phyloP scores from a whole-genome alignment of 768 basidiomycete species.

The Boletus rubroflammeus region DNA sequence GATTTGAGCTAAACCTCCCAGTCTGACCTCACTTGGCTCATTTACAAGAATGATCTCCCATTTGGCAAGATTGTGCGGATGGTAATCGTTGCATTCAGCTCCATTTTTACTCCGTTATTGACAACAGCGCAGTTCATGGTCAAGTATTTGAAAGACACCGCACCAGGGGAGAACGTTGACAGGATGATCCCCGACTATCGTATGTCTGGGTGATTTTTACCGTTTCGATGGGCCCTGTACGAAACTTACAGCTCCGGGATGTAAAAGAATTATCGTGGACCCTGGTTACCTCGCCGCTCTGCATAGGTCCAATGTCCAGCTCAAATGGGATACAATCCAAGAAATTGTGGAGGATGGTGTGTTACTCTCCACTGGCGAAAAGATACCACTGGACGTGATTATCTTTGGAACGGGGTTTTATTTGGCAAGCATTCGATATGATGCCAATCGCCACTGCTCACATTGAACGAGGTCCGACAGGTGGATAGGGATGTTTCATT shows the following conservation, averaged over 20 bases:
- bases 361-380: not conserved
- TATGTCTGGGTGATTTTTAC: not conserved
- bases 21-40: conserved; percentile 1
- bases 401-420: conserved; percentile 6
- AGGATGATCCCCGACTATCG: conserved; percentile 2
- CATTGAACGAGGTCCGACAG: not conserved
- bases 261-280: conserved; percentile 56
- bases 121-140: not conserved
- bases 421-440: not conserved
- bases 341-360: not conserved
- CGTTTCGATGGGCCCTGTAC: not conserved
- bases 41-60: not conserved
- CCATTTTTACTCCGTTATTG: not conserved
- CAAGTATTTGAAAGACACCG: not conserved
- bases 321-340: conserved; percentile 29
- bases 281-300: conserved; percentile 47
- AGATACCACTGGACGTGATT: not conserved
- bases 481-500: not conserved
- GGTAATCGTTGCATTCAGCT: not conserved
- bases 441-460: not conserved
- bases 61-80: not conserved
- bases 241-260: conserved; percentile 44
- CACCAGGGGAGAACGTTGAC: not conserved
- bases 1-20: not conserved
- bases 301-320: conserved; percentile 43